Evolutionary conservation across 768 basidiomycete genomes (phyloP).

Genomic region (Kockovaella imperatae): DNA sequence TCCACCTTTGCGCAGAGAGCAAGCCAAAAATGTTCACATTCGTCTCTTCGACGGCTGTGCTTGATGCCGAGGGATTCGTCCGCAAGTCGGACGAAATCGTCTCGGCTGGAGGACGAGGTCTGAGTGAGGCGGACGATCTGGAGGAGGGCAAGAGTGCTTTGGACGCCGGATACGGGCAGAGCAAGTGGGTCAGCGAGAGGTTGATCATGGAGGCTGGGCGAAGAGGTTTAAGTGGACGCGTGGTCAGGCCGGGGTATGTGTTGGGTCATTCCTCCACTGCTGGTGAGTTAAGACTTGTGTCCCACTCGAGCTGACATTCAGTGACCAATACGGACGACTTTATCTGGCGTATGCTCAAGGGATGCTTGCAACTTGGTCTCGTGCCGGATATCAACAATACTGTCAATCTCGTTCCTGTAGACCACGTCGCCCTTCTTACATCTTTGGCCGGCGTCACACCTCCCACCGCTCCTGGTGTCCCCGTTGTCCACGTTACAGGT

Average conservation of each 20-base stretch:
- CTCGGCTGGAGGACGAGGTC: conserved; percentile 52
- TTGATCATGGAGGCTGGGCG: conserved; percentile 82
- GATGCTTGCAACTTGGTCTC: conserved; percentile 94
- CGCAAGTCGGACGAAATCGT: conserved; percentile 67
- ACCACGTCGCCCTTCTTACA: conserved; percentile 84
- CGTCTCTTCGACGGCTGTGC: conserved; percentile 89
- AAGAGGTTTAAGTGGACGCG: conserved; percentile 73
- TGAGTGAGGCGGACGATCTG: conserved; percentile 80
- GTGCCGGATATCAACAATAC: conserved; percentile 97
- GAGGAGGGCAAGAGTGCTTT: conserved; percentile 69
- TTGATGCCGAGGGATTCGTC: conserved; percentile 87
- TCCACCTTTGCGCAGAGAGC: conserved; percentile 60
- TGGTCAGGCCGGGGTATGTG: conserved; percentile 89
- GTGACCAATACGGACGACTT: conserved; percentile 99
- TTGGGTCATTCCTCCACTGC: conserved; percentile 84
- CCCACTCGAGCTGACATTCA: conserved; percentile 33
- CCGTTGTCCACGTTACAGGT: conserved; percentile 63
- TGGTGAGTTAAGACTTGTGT: conserved; percentile 51
- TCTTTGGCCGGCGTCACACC: conserved; percentile 47
- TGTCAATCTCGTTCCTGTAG: conserved; percentile 95
- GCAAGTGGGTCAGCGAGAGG: conserved; percentile 97
- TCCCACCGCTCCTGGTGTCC: conserved; percentile 51
- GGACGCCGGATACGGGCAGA: conserved; percentile 91
- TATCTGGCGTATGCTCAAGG: conserved; percentile 95
- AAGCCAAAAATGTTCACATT: conserved; percentile 74